phyloP scores from a whole-genome alignment of 1,139 yeast genomes.

The Keqinozyma sinolaborantium region DNA sequence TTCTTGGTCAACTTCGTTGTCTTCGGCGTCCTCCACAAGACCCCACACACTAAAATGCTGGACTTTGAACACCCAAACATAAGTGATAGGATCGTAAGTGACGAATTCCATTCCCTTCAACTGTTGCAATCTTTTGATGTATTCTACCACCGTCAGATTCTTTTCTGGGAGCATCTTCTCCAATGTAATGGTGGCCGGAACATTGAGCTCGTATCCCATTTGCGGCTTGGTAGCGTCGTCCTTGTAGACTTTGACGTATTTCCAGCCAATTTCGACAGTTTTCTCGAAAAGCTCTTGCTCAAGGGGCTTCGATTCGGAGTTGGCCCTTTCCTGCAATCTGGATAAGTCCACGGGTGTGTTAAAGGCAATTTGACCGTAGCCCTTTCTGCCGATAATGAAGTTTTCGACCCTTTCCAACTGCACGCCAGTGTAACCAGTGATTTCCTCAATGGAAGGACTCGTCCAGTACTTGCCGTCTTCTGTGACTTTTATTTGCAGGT shows the following conservation, averaged over 20 bases:
- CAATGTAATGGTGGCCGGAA: conserved; percentile 78
- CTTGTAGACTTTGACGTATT: conserved; percentile 66
- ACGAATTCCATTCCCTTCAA: conserved; percentile 69
- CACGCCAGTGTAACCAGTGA: conserved; percentile 43
- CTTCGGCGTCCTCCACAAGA: conserved; percentile 40
- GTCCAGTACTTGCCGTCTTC: conserved; percentile 68
- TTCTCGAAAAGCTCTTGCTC: conserved; percentile 49
- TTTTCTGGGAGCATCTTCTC: conserved; percentile 58
- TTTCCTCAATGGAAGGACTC: conserved; percentile 60
- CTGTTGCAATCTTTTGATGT: conserved; percentile 48
- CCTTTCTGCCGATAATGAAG: conserved; percentile 73
- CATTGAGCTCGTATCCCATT: conserved; percentile 71
- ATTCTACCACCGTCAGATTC: conserved; percentile 21
- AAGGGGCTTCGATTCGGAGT: conserved; percentile 27
- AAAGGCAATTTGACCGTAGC: conserved; percentile 74
- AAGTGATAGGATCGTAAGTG: conserved; percentile 74
- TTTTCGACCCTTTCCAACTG: conserved; percentile 59
- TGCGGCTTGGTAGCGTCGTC: conserved; percentile 54
- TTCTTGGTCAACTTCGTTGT: conserved; percentile 21
- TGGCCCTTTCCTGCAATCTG: conserved; percentile 20
- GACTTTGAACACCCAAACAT: conserved; percentile 78
- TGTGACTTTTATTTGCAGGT: background rate
- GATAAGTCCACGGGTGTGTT: conserved; percentile 71
- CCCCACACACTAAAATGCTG: conserved; percentile 97
- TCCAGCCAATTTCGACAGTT: conserved; percentile 53